Base-by-base conservation (phyloP, 73 alveolate genomes). In the Paramecium bursaria region DNA sequence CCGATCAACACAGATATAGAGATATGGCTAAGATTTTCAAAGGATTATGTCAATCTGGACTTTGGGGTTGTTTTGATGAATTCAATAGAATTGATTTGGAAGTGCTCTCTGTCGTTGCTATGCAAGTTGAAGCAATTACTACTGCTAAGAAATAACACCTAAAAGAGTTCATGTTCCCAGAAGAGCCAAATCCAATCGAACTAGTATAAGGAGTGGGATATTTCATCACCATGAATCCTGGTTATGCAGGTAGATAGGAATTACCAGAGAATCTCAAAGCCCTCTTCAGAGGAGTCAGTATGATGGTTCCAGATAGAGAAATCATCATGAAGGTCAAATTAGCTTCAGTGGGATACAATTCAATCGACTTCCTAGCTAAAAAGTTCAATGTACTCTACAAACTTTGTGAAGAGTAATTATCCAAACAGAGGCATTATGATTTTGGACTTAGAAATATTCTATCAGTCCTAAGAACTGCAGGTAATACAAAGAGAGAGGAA, bases 21-120 rank as follows among this genome's bases (percentile, higher is more conserved):
- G 99, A 97, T 88, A 98, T 98, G 99, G 99, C 99, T 57, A 98
- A 97, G 97, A 98, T 98, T 87, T 98, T 98, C 98, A 98, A 98
- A 87, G 99, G 99, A 73, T 96, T 98, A 61, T 97, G 99, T 85
- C 95, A 97, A 91, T 90, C 98, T 61, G 99, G 99, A 48, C 98
- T 98, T 85, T 98, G 99, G 99, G 99, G 99, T 10, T 97, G 99
- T 95, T 98, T 97, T 87, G 99, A 97, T 89, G 99, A 98, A 94
- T 98, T 98, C 92, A 98, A 98, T 92, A 93, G 99, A 76, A 98
- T 98, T 86, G 98, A 97, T 74, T 97, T 98, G 50, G 99, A 98
- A 88, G 99, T 97, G 46, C 92, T 98, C 30, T 94, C 99, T 67
- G 99, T 98, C 92, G 99, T 98, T 42, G 99, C 99, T 35, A 95